Evolutionary conservation across 169 alveolate genomes (phyloP), one percentile per base, ranked within the genome.

Genomic region (Eimeria sp.): DNA sequence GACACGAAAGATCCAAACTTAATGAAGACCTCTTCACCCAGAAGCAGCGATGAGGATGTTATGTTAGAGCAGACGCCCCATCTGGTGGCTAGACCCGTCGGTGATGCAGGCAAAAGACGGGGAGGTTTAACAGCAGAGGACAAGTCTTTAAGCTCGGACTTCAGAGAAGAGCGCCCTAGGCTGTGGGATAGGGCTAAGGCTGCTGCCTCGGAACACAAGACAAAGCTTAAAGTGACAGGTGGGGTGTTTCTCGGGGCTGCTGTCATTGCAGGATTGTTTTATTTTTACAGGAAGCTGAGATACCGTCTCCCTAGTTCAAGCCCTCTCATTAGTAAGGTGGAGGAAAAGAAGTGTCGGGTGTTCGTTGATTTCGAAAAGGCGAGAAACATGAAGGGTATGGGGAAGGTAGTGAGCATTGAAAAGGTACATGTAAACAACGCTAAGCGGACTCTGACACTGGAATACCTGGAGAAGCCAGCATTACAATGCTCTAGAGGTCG

Each of bases 121-220:
- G 87, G n/a, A 9, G 10, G 87, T 43, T 27, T 2, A n/a, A 9
- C 11, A 46, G 37, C 62, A 43, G 43, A 11, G 64, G 46, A 46
- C n/a, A 49, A 11, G 62, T 3, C 58, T 10, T 43, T 27, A 23
- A n/a, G 16, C 64, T 43, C 66, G n/a, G 66, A 77, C 11, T 10
- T 43, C 43, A 46, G 13, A 20, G 8, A 10, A 23, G 13, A 49
- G 6, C 87, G 87, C 25, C 66, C 66, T 60, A 77, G 66, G 27
- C 87, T 77, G 9, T 85, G 93, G 93, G 60, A 85, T 4, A 60
- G 62, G 18, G 37, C 93, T 0, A 85, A 85, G 93, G 78, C 93
- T 20, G 77, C 30, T 40, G 93, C 60, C 6, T 4, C 20, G 49
- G 62, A 85, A 33, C 93, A 85, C 93, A 85, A 85, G 52, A 74